These are phyloP conservation scores for Paraconiothyrium sp. DNA, from an alignment of 2,329 filamentous ascomycete species.

Conservation along the genomic window DNA sequence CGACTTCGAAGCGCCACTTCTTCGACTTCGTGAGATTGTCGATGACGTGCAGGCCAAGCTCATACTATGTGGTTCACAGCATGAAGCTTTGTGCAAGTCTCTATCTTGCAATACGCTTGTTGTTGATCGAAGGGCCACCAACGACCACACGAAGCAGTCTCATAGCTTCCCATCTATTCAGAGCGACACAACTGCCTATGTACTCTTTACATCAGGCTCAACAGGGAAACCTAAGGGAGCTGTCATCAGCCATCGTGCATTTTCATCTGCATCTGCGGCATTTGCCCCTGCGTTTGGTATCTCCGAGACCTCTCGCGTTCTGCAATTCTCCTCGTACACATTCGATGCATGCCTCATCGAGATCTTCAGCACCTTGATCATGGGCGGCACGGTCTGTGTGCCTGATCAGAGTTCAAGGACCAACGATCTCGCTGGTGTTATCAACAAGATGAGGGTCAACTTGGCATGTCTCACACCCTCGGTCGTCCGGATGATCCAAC, in stretches of 20 bases:
- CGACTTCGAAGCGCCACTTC: conserved; percentile 48
- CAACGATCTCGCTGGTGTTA: conserved; percentile 56
- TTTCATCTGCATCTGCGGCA: conserved; percentile 58
- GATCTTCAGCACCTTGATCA: conserved; percentile 56
- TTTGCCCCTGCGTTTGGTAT: conserved; percentile 52
- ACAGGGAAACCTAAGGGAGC: conserved; percentile 68
- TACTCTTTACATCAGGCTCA: conserved; percentile 68
- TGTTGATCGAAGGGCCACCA: conserved; percentile 53
- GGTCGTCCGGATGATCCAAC: conserved; percentile 42
- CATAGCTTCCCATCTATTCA: conserved; percentile 44
- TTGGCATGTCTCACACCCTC: conserved; percentile 58
- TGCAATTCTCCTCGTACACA: conserved; percentile 59
- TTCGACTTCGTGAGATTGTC: conserved; percentile 49
- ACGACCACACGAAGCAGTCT: conserved; percentile 44
- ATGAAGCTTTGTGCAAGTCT: conserved; percentile 33
- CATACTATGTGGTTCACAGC: conserved; percentile 39
- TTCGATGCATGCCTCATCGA: conserved; percentile 60
- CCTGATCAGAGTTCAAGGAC: conserved; percentile 58
- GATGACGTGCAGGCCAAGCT: conserved; percentile 40
- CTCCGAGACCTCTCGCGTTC: conserved; percentile 62
- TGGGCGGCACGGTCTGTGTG: conserved; percentile 60
- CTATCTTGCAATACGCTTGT: conserved; percentile 38
- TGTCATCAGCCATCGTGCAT: conserved; percentile 68
- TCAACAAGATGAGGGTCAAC: conserved; percentile 50
- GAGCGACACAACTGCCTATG: conserved; percentile 65